Evolutionary conservation across 1,139 yeast species (phyloP), one percentile per base, ranked within the genome.

Genomic region (Candida tetrigidarum): DNA sequence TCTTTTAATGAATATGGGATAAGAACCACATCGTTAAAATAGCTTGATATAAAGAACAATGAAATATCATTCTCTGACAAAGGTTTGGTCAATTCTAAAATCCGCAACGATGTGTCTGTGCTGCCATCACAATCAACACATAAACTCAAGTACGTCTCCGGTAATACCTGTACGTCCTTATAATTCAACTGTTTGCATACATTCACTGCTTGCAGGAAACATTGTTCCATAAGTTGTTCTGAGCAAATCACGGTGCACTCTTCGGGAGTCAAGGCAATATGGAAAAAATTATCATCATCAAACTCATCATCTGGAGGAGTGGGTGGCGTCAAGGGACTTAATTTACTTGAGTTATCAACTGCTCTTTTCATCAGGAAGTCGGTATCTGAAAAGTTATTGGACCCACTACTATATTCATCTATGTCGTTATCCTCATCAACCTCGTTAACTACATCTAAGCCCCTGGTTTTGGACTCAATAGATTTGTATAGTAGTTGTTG

Each of bases 1-100:
- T 67, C 69, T 50, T 72, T 72, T 9, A 70, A 69, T 4, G 61
- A 54, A 35, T 58, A 60, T 0, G 91, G 90, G 14, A 84, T 74
- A 33, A 84, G 66, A n/a, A 84, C 86, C 41, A 81, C 79, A 60
- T 84, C 87, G 42, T 84, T 76, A 55, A 81, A 83, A 62, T 84
- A 86, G 34, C 85, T 81, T 11, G 85, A 78, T 34, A 84, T 62
- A 61, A 84, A 84, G 57, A 83, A 83, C 27, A 84, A 67, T 3
- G 89, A 74, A 28, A 84, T 81, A 12, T 72, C 72, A 42, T 82
- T 81, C 30, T 73, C 70, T 0, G 86, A 76, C 16, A 84, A 64
- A 2, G 91, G 91, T 42, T 74, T 71, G 1, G 87, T 82, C 25
- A 84, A 64, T 47, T 80, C 80, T 43, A 84, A 59, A 8, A 84